Percentiles rank a stretch among this genome's conserved stretches.
Conservation (phyloP, 1,284 basidiomycete species). For the Trichosporon ovoides region DNA sequence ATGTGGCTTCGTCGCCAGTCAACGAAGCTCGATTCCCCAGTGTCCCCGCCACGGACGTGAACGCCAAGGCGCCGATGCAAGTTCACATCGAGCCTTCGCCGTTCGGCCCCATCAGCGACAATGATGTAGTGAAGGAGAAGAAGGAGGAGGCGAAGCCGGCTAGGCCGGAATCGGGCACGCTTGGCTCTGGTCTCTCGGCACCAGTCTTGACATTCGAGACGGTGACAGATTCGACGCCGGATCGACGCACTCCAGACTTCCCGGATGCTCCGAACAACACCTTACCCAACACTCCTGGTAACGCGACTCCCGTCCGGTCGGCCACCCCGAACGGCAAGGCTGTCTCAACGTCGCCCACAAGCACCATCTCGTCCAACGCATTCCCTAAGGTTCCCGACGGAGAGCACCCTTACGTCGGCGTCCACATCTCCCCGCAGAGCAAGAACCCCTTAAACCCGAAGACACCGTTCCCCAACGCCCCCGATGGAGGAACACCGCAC, state of each 20-base stretch:
- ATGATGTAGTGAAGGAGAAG: not conserved
- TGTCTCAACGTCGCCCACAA: not conserved
- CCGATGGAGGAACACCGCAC: not conserved
- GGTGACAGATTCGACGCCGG: not conserved
- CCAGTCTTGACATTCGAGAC: slow-evolving; percentile 4
- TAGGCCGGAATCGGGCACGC: not conserved
- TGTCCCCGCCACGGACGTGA: slow-evolving; percentile 1
- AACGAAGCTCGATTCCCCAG: not conserved
- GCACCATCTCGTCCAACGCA: not conserved
- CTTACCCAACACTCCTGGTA: not conserved
- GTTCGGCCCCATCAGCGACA: slow-evolving; percentile 6
- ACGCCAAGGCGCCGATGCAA: slow-evolving; percentile 25
- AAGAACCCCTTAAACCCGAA: slow-evolving; percentile 1
- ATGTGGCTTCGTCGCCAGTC: slow-evolving; percentile 1
- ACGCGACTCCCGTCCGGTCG: not conserved
- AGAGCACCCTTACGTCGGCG: slow-evolving; percentile 39
- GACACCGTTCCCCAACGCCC: not conserved
- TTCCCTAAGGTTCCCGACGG: slow-evolving; percentile 46
- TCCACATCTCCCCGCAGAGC: slow-evolving; percentile 32
- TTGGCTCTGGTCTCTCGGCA: not conserved
- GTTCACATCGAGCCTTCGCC: slow-evolving; percentile 41
- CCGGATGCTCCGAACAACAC: slow-evolving; percentile 7
- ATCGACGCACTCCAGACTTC: slow-evolving; percentile 4
- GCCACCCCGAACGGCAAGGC: not conserved
- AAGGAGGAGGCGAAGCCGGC: not conserved